phyloP scores from a whole-genome alignment of 352 stramenopile genomes.

The Peronospora destructor region DNA sequence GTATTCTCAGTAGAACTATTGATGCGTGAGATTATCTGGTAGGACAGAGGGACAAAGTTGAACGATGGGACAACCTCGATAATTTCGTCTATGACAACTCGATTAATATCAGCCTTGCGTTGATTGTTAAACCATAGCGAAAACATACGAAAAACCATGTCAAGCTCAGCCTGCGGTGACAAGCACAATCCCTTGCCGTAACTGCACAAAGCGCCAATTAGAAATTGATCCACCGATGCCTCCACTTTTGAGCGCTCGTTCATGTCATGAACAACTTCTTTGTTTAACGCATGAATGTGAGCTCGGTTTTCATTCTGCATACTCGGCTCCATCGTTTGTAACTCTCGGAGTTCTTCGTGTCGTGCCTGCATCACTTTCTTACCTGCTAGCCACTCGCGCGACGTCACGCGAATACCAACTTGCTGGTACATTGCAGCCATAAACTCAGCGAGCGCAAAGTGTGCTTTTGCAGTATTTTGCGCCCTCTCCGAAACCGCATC shows the following conservation, averaged over 20 bases:
- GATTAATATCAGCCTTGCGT: conserved; percentile 60
- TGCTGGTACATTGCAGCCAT: conserved; percentile 90
- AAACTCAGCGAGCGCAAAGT: conserved; percentile 86
- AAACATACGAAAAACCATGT: conserved; percentile 89
- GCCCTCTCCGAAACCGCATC: conserved; percentile 32
- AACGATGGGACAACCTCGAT: conserved; percentile 87
- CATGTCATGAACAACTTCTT: conserved; percentile 85
- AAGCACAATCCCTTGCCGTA: conserved; percentile 65
- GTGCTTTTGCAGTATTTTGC: conserved; percentile 58
- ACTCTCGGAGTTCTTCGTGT: conserved; percentile 51
- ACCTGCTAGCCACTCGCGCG: conserved; percentile 83
- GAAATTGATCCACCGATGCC: conserved; percentile 77
- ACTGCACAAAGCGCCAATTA: conserved; percentile 83
- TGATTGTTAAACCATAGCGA: conserved; percentile 93
- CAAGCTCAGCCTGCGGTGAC: conserved; percentile 68
- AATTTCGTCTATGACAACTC: conserved; percentile 76
- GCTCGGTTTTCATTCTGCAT: conserved; percentile 61
- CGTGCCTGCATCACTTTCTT: conserved; percentile 71
- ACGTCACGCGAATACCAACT: conserved; percentile 77
- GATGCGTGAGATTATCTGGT: conserved; percentile 96
- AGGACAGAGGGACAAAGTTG: conserved; percentile 94
- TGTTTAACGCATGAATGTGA: conserved; percentile 66
- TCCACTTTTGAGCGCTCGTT: conserved; percentile 84
- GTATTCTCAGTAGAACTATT: conserved; percentile 34
- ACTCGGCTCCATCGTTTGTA: conserved; percentile 47